Evolutionary conservation across 2,329 filamentous ascomycete genomes (phyloP).

Genomic region (Berkeleyomyces basicola): DNA sequence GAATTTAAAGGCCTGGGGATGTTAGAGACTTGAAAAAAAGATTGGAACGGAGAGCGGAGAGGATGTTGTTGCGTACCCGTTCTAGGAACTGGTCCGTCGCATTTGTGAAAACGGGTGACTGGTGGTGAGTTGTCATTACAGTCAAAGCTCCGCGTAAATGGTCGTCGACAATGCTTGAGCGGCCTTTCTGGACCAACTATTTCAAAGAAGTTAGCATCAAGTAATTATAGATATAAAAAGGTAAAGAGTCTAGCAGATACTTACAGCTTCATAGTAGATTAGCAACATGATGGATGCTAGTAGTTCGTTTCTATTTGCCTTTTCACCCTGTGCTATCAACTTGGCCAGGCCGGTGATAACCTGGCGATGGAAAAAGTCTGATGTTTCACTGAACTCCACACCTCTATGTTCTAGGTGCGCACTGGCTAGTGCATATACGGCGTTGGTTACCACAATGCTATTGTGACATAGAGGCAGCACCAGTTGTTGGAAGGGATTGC

Average conservation of each 20-base stretch:
- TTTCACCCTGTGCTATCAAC: constrained; percentile 36
- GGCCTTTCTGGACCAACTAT: constrained; percentile 44
- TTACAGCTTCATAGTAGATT: constrained; percentile 47
- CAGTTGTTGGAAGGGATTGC: constrained; percentile 46
- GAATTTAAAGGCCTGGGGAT: constrained; percentile 40
- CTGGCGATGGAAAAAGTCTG: constrained; percentile 41
- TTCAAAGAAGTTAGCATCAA: background rate
- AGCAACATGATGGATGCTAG: constrained; percentile 44
- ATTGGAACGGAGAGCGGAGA: background rate
- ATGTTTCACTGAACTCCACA: constrained; percentile 35
- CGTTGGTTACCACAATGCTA: constrained; percentile 53
- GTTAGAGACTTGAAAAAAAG: background rate
- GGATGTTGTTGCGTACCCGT: constrained; percentile 26
- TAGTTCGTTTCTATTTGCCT: constrained; percentile 38
- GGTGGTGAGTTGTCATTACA: constrained; percentile 30
- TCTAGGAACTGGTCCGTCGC: constrained; percentile 42
- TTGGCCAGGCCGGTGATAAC: constrained; percentile 41
- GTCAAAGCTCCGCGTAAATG: constrained; percentile 46
- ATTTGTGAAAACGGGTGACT: constrained; percentile 22
- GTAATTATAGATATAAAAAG: background rate
- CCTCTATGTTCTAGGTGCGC: constrained; percentile 63
- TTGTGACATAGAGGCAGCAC: constrained; percentile 41
- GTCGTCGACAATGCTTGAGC: constrained; percentile 41
- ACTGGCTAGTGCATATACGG: constrained; percentile 67
- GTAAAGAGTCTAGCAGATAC: constrained; percentile 15